phyloP scores from a whole-genome alignment of 148 eudicot genomes.

The Chenopodium quinoa region DNA sequence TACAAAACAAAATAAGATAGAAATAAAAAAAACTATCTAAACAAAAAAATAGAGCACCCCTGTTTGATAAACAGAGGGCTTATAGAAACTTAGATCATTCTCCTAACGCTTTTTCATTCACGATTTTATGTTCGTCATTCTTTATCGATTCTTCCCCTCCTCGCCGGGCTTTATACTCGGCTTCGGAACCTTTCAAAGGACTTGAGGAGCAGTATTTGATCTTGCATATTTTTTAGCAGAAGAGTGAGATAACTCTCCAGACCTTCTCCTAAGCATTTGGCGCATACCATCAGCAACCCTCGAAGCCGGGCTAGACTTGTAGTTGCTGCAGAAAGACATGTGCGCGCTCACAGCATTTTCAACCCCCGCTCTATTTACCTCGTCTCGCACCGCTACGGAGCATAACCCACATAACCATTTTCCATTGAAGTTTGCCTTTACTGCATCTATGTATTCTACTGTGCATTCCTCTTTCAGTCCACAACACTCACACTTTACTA shows the following conservation, averaged over 20 bases:
- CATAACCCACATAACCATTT: conserved; percentile 87
- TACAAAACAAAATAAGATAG: neutral
- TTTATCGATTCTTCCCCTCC: neutral
- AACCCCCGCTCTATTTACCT: conserved; percentile 35
- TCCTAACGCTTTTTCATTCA: neutral
- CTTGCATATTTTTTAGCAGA: conserved; percentile 38
- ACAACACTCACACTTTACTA: conserved; percentile 71
- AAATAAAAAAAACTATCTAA: neutral
- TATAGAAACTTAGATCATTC: neutral
- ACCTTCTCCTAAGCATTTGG: conserved; percentile 65
- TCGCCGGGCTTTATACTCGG: neutral
- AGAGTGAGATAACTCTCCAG: conserved; percentile 28
- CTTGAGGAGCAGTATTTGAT: conserved; percentile 31
- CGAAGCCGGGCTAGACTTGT: conserved; percentile 59
- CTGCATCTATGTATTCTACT: conserved; percentile 53
- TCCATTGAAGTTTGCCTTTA: conserved; percentile 62
- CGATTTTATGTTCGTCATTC: neutral
- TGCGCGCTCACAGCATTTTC: conserved; percentile 72
- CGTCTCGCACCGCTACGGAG: conserved; percentile 72
- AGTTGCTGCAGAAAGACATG: conserved; percentile 67
- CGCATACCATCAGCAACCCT: conserved; percentile 69
- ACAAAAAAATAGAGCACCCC: neutral
- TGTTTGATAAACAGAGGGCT: neutral
- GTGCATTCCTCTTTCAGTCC: conserved; percentile 81
- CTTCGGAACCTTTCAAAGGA: neutral